Evolutionary conservation across 139 green algal species (phyloP).

Genomic region (Tetradesmus lagerheimii): DNA sequence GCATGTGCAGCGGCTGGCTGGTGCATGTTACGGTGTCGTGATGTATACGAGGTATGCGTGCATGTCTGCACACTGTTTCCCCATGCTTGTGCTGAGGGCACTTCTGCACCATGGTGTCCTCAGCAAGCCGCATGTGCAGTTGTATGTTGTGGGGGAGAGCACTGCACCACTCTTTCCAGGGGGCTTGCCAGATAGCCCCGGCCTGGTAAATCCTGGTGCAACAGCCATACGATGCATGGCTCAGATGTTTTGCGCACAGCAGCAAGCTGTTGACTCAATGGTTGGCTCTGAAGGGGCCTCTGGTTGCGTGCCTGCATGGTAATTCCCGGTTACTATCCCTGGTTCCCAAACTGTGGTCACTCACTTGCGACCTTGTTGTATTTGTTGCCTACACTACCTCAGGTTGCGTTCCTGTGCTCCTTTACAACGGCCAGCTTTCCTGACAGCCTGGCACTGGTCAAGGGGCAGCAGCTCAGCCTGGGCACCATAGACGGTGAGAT

Average conservation of each 20-base stretch:
- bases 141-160: not conserved
- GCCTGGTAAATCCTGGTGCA: slow-evolving; percentile 31
- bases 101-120: not conserved
- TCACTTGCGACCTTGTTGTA: too few relatives aligned
- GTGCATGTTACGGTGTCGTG: not conserved
- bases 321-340: too few relatives aligned
- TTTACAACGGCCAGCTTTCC: slow-evolving; percentile 87
- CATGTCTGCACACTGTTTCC: too few relatives aligned
- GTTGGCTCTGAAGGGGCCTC: too few relatives aligned
- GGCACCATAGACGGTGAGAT: slow-evolving; percentile 85
- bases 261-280: too few relatives aligned
- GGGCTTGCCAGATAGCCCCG: not conserved
- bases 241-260: not conserved
- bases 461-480: slow-evolving; percentile 84
- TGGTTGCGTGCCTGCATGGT: too few relatives aligned
- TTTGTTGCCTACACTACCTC: not conserved
- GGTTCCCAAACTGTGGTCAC: too few relatives aligned
- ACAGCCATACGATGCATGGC: not conserved
- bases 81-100: not conserved
- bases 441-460: slow-evolving; percentile 86
- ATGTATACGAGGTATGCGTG: too few relatives aligned
- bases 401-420: slow-evolving; percentile 85
- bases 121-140: not conserved
- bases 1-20: not conserved
- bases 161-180: slow-evolving; percentile 25